Base-by-base conservation (phyloP, 768 basidiomycete genomes). In the Termitomyces eurrhizus region DNA sequence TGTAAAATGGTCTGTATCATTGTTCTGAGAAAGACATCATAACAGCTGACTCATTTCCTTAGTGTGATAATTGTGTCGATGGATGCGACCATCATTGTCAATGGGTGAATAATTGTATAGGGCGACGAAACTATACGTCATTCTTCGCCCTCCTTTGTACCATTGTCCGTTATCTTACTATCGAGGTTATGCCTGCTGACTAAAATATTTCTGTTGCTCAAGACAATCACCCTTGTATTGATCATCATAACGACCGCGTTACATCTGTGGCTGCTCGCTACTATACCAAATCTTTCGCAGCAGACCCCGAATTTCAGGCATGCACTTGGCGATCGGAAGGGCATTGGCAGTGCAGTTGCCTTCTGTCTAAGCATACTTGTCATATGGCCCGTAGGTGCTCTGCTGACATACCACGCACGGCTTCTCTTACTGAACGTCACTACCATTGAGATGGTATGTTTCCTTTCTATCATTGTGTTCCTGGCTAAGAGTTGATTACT, bases 21-120 rank as follows among this genome's bases (percentile, higher is more conserved):
- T 35, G 8, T 21, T n/a, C 32, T 56, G 52, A 45, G 52, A 13
- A 14, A 45, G 33, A 37, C 62, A 58, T 45, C 36, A 48, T 52
- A 62, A 37, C 58, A 37, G 39, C 39, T 32, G 56, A 2, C 11
- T 46, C 4, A n/a, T 54, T 42, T 1, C 2, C 0, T 33, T 39
- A 95, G 90, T 99, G 96, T 70, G 93, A 97, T 67, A 98, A 98
- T 70, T 99, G 96, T 69, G 93, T 98, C 16, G 95, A 98, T 65
- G 88, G 89, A 11, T 98, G 95, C 65, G 95, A 96, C 71, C 92
- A 95, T 69, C 93, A 93, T 69, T 92, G 89, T 63, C 88, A 88
- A 69, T 91, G 89, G 90, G 85, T 99, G 21, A 97, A 98, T 72
- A 97, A 94, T 70, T 98, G 97, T 70, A 83, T 99, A 44, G 97